Base-by-base conservation (phyloP, 2,329 filamentous ascomycete species). In the Scedosporium boydii region DNA sequence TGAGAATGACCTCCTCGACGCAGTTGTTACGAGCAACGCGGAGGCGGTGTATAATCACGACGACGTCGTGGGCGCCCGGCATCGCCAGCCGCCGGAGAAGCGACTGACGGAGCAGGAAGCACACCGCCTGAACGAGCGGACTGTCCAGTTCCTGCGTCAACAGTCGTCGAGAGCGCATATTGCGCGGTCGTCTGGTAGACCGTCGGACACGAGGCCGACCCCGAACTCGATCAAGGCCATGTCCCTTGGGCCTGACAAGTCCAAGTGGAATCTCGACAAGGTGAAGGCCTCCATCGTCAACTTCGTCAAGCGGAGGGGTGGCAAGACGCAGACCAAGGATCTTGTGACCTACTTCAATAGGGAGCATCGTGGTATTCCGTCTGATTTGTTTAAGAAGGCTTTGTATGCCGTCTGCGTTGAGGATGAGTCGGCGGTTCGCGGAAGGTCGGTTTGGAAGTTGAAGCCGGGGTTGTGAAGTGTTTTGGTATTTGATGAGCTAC, bases 11-110 rank as follows among this genome's bases (percentile, higher is more conserved):
- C 85, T 98, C 66, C 89, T 98, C 78, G 87, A 93, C 65, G 89
- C 90, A 60, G 91, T 99, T 62, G 96, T 98, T 71, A 88, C 92
- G 1, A 86, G 87, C 48, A 89, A 91, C 2, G 89, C 98, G 1
- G 92, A 96, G 69, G 92, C 89, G n/a, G 91, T 93, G 0, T 84
- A 97, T 55, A 91, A 97, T 69, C 95, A 99, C 71, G 95, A 98
- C 67, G 85, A 91, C 61, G 96, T 98, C 69, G 84, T 98, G 68
- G 90, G 88, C 67, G 89, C 89, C 46, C 88, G 86, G 67, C 84
- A 85, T 60, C 86, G 86, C 62, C 78, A 90, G 18, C 82, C 86
- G 65, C 89, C 91, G 0, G 90, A 96, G 69, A 86, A 87, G 4
- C 83, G 83, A 26, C 88, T 96, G 66, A 86, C 97, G 58, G 87